Conservation (phyloP, 176 grass and related monocot species). For the Eleusine coracana region DNA sequence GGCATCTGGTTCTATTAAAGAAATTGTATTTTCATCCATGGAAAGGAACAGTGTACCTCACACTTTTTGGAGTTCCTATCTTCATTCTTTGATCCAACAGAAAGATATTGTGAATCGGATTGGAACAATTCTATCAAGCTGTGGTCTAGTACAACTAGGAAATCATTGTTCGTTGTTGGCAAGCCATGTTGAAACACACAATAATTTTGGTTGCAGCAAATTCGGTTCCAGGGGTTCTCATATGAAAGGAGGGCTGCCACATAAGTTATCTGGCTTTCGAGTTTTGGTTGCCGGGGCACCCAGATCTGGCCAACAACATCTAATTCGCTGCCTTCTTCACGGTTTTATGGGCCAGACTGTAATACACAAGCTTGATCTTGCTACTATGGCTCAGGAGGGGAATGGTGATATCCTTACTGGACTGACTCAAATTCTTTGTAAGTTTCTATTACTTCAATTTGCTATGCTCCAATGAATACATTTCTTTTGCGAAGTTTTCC, state of each 20-base stretch:
- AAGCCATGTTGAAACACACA: constrained; percentile 38
- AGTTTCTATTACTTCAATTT: constrained; percentile 52
- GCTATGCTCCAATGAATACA: neutral
- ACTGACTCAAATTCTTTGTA: constrained; percentile 90
- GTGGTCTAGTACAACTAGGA: constrained; percentile 71
- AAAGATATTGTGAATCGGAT: constrained; percentile 63
- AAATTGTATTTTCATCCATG: constrained; percentile 63
- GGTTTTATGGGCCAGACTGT: constrained; percentile 81
- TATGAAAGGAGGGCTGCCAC: constrained; percentile 50
- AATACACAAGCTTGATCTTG: constrained; percentile 92
- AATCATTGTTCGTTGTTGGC: constrained; percentile 38
- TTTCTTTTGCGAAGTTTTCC: neutral
- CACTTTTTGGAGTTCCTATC: constrained; percentile 62
- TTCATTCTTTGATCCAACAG: constrained; percentile 70
- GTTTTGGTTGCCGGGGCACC: constrained; percentile 77
- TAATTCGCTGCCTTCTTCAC: constrained; percentile 81
- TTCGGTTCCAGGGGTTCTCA: constrained; percentile 45
- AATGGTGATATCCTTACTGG: constrained; percentile 89
- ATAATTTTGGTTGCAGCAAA: constrained; percentile 51
- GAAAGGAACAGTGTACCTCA: constrained; percentile 57
- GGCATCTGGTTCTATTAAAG: constrained; percentile 70
- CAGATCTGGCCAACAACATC: constrained; percentile 79
- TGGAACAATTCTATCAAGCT: constrained; percentile 64
- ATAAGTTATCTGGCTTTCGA: constrained; percentile 75
- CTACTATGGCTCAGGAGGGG: constrained; percentile 89